Percentiles rank a stretch among this genome's conserved stretches.
phyloP scores from a whole-genome alignment of 2,329 filamentous ascomycete genomes.

The Trichoderma arundinaceum region DNA sequence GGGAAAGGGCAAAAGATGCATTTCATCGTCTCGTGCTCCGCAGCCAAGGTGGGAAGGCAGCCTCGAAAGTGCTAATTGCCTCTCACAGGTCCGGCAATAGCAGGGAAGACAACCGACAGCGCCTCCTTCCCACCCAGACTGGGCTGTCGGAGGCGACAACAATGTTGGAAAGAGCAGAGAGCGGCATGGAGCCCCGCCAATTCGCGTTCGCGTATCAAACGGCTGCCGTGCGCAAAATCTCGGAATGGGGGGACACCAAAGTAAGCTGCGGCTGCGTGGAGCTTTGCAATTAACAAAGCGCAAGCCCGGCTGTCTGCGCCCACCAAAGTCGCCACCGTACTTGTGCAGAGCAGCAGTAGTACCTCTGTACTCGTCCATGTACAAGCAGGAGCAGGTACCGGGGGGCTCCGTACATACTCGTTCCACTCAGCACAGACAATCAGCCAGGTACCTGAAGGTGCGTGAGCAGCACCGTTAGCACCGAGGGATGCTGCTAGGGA shows the following conservation, averaged over 20 bases:
- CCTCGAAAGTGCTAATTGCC: neutral
- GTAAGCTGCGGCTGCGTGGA: conserved; percentile 22
- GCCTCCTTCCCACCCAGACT: neutral
- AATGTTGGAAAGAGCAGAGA: conserved; percentile 5
- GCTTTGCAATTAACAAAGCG: conserved; percentile 15
- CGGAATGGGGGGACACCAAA: conserved; percentile 10
- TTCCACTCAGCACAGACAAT: neutral
- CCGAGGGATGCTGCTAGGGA: neutral
- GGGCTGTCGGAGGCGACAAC: conserved; percentile 7
- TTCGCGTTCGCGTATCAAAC: conserved; percentile 27
- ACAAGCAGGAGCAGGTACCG: neutral
- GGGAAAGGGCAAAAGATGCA: neutral
- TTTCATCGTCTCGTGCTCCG: conserved; percentile 19
- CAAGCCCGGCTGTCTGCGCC: neutral
- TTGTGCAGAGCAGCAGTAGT: neutral
- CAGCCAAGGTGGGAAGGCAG: neutral
- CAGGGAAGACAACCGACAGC: conserved; percentile 6
- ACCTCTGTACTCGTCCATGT: neutral
- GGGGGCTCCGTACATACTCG: conserved; percentile 4
- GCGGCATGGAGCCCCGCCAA: conserved; percentile 5
- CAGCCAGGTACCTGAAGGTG: neutral
- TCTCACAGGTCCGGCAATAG: neutral
- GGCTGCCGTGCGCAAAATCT: conserved; percentile 24
- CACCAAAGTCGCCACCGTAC: conserved; percentile 19
- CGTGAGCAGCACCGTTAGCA: neutral